phyloP scores from a whole-genome alignment of 345 rosid species.

The Jatropha curcas region DNA sequence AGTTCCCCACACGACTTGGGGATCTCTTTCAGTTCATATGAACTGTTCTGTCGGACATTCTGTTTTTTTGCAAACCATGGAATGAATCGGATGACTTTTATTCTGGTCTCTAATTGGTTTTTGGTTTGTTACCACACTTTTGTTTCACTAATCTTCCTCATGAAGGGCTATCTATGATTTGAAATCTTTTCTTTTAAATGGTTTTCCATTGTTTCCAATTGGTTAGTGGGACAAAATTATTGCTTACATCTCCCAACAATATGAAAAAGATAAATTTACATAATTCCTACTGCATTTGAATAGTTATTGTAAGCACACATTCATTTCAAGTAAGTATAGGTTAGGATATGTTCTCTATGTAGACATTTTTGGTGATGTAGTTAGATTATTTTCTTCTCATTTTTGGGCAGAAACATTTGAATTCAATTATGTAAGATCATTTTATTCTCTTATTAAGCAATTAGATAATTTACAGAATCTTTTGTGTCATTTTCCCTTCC shows the following conservation, averaged over 20 bases:
- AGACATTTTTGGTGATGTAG: neutral
- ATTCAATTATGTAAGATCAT: neutral
- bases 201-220: neutral
- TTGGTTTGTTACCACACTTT: neutral
- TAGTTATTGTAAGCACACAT: neutral
- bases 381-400: neutral
- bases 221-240: neutral
- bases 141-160: neutral
- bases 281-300: neutral
- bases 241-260: neutral
- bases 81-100: neutral
- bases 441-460: neutral
- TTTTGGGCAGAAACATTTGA: neutral
- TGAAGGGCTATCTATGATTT: neutral
- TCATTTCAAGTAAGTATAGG: neutral
- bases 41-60: neutral
- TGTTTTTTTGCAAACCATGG: neutral
- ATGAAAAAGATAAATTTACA: neutral
- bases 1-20: neutral
- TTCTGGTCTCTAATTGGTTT: neutral
- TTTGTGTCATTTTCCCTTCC: slow-evolving; percentile 19
- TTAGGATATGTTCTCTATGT: neutral
- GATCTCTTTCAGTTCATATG: neutral
- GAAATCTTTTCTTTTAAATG: neutral
- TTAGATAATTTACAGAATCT: slow-evolving; percentile 12